A percentile compares a stretch with the other conserved stretches of the same genome.
Conservation (phyloP, 345 rosid genomes). For the Lumnitzera racemosa region DNA sequence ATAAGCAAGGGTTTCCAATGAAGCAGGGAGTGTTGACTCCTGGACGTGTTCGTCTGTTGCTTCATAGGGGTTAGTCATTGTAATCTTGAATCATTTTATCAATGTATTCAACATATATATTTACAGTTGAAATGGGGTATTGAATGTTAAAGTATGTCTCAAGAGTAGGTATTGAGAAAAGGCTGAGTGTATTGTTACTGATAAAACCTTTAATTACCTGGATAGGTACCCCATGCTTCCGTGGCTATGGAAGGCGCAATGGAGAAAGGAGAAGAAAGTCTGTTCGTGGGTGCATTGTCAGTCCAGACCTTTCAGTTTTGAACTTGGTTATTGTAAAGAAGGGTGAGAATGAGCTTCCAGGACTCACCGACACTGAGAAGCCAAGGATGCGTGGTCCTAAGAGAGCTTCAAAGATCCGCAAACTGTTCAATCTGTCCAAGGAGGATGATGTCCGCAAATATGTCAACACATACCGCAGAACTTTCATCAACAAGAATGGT, state of each 20-base stretch:
- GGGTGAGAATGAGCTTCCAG: slow-evolving; percentile 73
- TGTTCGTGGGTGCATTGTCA: slow-evolving; percentile 84
- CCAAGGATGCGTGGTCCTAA: slow-evolving; percentile 87
- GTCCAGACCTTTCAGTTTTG: slow-evolving; percentile 70
- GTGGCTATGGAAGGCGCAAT: slow-evolving; percentile 67
- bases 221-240: slow-evolving; percentile 70
- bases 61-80: slow-evolving; percentile 41
- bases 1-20: slow-evolving; percentile 65
- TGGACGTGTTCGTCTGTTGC: slow-evolving; percentile 60
- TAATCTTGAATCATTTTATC: not conserved
- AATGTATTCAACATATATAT: not conserved
- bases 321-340: slow-evolving; percentile 77
- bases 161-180: not conserved
- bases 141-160: not conserved
- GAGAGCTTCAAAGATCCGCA: slow-evolving; percentile 75
- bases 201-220: not conserved
- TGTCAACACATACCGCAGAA: slow-evolving; percentile 75
- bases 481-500: slow-evolving; percentile 64
- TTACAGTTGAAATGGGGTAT: not conserved
- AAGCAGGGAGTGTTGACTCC: slow-evolving; percentile 63
- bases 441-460: slow-evolving; percentile 79
- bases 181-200: not conserved
- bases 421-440: slow-evolving; percentile 62
- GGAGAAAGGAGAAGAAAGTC: slow-evolving; percentile 84
- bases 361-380: slow-evolving; percentile 63